Evolutionary conservation across 2,329 filamentous ascomycete genomes (phyloP).

Genomic region (Stachybotrys echinatus): DNA sequence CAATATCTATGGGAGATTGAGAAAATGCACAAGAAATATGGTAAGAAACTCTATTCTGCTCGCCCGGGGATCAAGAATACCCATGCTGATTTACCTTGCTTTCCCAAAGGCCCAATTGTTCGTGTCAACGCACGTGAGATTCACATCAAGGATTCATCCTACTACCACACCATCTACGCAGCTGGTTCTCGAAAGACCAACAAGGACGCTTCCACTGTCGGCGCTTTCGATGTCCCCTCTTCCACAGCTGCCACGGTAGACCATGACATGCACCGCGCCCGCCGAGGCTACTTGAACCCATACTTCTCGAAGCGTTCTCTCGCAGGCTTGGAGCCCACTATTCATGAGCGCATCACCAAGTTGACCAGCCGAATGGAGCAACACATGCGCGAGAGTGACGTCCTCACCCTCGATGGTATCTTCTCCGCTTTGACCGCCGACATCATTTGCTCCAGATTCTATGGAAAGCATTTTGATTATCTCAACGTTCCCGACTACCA

Average conservation of each 20-base stretch:
- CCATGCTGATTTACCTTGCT: not conserved
- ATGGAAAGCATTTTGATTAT: slow-evolving; percentile 10
- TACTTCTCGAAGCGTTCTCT: slow-evolving; percentile 19
- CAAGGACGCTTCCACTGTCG: slow-evolving; percentile 3
- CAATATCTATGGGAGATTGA: slow-evolving; percentile 17
- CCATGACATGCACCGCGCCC: slow-evolving; percentile 8
- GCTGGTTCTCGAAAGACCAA: slow-evolving; percentile 6
- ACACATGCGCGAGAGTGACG: not conserved
- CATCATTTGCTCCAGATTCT: slow-evolving; percentile 10
- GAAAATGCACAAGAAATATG: slow-evolving; percentile 22
- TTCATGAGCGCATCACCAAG: slow-evolving; percentile 9
- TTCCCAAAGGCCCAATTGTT: slow-evolving; percentile 20
- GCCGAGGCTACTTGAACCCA: slow-evolving; percentile 9
- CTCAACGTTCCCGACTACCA: slow-evolving; percentile 8
- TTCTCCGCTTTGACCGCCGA: slow-evolving; percentile 14
- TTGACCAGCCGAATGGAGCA: slow-evolving; percentile 6
- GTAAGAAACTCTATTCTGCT: slow-evolving; percentile 5
- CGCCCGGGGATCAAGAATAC: not conserved
- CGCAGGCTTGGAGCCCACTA: slow-evolving; percentile 8
- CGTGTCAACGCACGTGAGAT: slow-evolving; percentile 26
- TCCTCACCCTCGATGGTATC: slow-evolving; percentile 9
- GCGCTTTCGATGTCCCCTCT: slow-evolving; percentile 6
- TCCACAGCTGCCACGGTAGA: slow-evolving; percentile 6
- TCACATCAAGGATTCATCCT: slow-evolving; percentile 19
- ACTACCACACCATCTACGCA: slow-evolving; percentile 18